Conservation (phyloP, 176 grass and related monocot species). For the Pontederia crassipes region DNA sequence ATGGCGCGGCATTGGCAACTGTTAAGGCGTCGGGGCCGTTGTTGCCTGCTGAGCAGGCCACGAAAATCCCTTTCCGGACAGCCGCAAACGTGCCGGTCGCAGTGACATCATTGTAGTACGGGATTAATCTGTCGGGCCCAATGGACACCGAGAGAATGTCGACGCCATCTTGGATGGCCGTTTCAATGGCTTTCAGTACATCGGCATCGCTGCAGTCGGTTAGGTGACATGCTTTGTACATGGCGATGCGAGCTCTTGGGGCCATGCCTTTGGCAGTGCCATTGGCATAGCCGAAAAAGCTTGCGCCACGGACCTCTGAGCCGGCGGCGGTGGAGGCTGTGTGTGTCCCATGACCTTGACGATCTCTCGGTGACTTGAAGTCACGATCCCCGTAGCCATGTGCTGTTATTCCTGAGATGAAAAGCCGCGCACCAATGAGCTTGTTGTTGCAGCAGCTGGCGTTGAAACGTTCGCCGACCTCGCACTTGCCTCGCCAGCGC, state of each 20-base stretch:
- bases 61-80: conserved; percentile 10
- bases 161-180: conserved; percentile 25
- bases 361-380: conserved; percentile 71
- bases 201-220: fast-evolving
- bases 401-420: conserved; percentile 62
- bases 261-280: conserved; percentile 79
- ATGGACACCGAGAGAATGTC: conserved; percentile 29
- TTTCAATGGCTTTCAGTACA: conserved; percentile 12
- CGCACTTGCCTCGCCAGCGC: conserved; percentile 67
- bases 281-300: conserved; percentile 49
- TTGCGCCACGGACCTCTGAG: conserved; percentile 45
- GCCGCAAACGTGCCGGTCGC: conserved; percentile 23
- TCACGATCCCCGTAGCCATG: conserved; percentile 48
- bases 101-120: conserved; percentile 1
- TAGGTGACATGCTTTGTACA: conserved; percentile 48
- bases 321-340: conserved; percentile 61
- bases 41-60: conserved; percentile 18
- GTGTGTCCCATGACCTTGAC: conserved; percentile 89
- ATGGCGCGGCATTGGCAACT: conserved; percentile 15
- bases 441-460: conserved; percentile 52
- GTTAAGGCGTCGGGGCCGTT: not conserved
- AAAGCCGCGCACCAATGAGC: conserved; percentile 70
- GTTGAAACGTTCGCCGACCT: conserved; percentile 56
- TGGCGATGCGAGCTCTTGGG: conserved; percentile 57
- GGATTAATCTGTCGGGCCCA: fast-evolving